A percentile compares a stretch with the other conserved stretches of the same genome.
These are phyloP conservation scores for Peterozyma xylosa DNA, from an alignment of 805 yeast species.

Conservation along the genomic window DNA sequence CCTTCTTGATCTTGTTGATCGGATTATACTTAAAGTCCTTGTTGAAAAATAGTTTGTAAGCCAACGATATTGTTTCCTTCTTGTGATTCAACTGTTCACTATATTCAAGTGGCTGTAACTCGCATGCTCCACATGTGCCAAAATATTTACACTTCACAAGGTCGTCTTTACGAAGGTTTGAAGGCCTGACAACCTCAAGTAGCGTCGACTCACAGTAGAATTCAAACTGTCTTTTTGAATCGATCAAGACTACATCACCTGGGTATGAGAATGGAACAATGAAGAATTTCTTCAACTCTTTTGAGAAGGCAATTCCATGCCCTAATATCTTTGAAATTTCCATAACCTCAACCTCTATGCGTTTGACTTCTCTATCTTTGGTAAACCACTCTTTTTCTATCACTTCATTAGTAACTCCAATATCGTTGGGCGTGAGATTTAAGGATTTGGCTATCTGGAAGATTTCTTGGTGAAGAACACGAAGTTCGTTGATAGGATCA, in stretches of 20 bases:
- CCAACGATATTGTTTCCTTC: slow-evolving; percentile 22
- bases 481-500: too few species aligned
- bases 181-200: slow-evolving; percentile 12
- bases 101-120: slow-evolving; percentile 31
- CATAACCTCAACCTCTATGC: not conserved
- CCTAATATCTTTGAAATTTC: slow-evolving; percentile 3
- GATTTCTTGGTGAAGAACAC: too few species aligned
- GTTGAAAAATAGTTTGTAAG: slow-evolving; percentile 23
- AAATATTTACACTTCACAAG: slow-evolving; percentile 28
- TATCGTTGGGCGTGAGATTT: too few species aligned
- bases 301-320: slow-evolving; percentile 4
- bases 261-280: slow-evolving; percentile 28
- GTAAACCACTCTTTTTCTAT: too few species aligned
- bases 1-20: slow-evolving; percentile 14
- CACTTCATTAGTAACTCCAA: too few species aligned
- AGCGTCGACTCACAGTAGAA: slow-evolving; percentile 24
- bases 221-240: slow-evolving; percentile 22
- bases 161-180: slow-evolving; percentile 17
- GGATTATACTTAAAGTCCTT: slow-evolving; percentile 14
- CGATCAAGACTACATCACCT: slow-evolving; percentile 28
- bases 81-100: slow-evolving; percentile 30
- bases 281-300: slow-evolving; percentile 1
- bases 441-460: too few species aligned
- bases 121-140: slow-evolving; percentile 32
- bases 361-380: too few species aligned